Evolutionary conservation across 495 filamentous ascomycete genomes (phyloP), one percentile per base, ranked within the genome.

Genomic region (Ramalina peruviana): DNA sequence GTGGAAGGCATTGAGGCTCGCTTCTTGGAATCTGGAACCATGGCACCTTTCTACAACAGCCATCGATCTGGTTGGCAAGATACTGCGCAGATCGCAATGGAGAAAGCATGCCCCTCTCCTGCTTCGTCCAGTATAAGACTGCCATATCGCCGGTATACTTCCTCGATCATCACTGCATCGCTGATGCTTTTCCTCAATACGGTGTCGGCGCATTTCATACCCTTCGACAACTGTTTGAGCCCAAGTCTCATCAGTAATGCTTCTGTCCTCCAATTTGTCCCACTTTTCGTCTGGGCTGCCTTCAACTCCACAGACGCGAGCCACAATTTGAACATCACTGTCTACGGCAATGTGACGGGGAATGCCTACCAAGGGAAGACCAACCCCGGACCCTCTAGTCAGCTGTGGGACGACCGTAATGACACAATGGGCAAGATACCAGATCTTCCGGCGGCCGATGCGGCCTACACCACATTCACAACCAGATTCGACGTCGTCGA

Each of bases 341-440:
- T 94, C 19, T 96, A 86, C 67, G 89, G 89, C 20, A 95, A 96
- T 64, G 87, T 97, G 19, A 81, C 81, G 23, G 92, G 92, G 7
- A 67, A 67, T 15, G 61, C 65, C 16, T 66, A 67, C 48, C 40
- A 54, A 27, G 59, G 70, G 63, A 4, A 15, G 33, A 26, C 45
- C 27, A 11, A 52, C 62, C 15, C 70, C 79, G 50, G 85, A 39
- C 49, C 68, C 4, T 61, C 74, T 41, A 66, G 74, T 54, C 60
- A 70, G 4, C 59, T 64, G 42, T 79, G 82, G 70, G 58, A 42
- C 1, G 70, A 86, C 59, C 56, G 68, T 0, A 79, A 73, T 39
- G 63, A 69, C 44, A 79, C 76, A 2, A 68, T 79, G 52, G 88
- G 89, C 44, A 94, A 94, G 66, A 93, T 96, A 52, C 62, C 75